These are phyloP conservation scores for Scutellaria baicalensis DNA, from an alignment of 257 asterid genomes.

Conservation along the genomic window DNA sequence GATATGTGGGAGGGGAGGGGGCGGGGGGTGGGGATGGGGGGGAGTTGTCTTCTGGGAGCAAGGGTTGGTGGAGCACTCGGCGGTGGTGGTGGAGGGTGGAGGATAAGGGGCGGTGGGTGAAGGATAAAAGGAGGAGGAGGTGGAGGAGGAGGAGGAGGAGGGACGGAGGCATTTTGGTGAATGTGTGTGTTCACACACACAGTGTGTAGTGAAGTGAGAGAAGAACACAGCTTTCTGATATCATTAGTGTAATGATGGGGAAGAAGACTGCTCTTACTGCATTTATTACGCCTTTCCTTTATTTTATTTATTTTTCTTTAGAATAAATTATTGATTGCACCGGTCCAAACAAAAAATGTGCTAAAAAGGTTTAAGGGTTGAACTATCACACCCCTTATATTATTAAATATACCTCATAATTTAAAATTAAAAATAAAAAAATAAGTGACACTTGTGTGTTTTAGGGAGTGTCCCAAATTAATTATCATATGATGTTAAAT, in stretches of 20 bases:
- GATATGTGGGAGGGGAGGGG: conserved; percentile 42
- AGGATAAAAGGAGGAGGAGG: conserved; percentile 17
- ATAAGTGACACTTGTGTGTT: no score
- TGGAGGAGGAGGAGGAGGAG: conserved; percentile 17
- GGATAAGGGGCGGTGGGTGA: conserved; percentile 19
- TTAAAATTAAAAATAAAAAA: no score
- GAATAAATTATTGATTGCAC: no score
- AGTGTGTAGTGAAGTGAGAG: neutral
- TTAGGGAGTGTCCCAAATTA: no score
- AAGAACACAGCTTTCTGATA: neutral
- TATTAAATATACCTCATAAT: no score
- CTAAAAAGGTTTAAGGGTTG: no score
- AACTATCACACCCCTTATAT: no score
- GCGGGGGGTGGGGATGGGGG: conserved; percentile 50
- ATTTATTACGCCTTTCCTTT: neutral
- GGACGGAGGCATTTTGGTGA: conserved; percentile 11
- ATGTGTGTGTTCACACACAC: neutral
- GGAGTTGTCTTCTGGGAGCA: conserved; percentile 28
- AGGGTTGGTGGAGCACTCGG: conserved; percentile 74
- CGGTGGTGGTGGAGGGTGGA: conserved; percentile 34
- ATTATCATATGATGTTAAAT: no score
- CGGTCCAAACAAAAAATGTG: no score
- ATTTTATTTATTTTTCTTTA: no score
- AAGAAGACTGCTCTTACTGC: neutral
- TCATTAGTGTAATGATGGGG: conserved; percentile 19